Percentiles rank a stretch among this genome's conserved stretches.
Conservation (phyloP, 768 basidiomycete species). For the Dendrothele bispora region DNA sequence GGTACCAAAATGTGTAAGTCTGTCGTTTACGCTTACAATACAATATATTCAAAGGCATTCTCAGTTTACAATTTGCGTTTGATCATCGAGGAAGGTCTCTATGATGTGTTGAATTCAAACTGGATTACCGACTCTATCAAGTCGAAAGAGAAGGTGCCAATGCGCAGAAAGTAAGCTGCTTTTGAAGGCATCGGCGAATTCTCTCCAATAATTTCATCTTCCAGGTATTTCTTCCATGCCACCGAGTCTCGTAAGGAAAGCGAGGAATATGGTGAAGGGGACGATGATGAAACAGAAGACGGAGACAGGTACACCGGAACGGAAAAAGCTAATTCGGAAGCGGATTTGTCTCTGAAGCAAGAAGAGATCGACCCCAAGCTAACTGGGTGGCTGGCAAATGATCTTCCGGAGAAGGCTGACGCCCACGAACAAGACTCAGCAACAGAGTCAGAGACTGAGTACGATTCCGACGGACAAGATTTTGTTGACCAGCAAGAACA, state of each 20-base stretch:
- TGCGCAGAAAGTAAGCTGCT: slow-evolving; percentile 61
- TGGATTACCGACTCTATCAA: slow-evolving; percentile 85
- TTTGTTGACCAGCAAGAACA: too few relatives aligned
- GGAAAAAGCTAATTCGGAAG: slow-evolving; percentile 1
- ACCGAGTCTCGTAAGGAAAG: slow-evolving; percentile 47
- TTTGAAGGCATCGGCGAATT: neutral
- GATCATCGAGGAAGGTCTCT: slow-evolving; percentile 65
- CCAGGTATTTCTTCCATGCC: slow-evolving; percentile 80
- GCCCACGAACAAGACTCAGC: slow-evolving; percentile 19
- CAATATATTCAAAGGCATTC: too few relatives aligned
- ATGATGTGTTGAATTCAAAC: slow-evolving; percentile 74
- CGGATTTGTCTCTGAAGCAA: slow-evolving; percentile 19
- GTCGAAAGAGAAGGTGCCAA: slow-evolving; percentile 51
- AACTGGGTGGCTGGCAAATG: slow-evolving; percentile 64
- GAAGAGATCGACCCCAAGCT: slow-evolving; percentile 47
- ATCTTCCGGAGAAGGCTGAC: slow-evolving; percentile 26
- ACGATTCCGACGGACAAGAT: slow-evolving; percentile 71
- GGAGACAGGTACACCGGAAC: slow-evolving; percentile 7
- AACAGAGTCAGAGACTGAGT: slow-evolving; percentile 61
- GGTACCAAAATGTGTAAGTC: slow-evolving; percentile 67
- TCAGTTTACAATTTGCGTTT: slow-evolving; percentile 71
- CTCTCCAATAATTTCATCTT: neutral
- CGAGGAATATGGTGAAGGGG: slow-evolving; percentile 51
- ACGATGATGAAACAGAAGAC: slow-evolving; percentile 26
- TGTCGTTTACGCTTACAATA: neutral